Evolutionary conservation across 345 rosid genomes (phyloP), one percentile per base, ranked within the genome.

Genomic region (Mercurialis annua): DNA sequence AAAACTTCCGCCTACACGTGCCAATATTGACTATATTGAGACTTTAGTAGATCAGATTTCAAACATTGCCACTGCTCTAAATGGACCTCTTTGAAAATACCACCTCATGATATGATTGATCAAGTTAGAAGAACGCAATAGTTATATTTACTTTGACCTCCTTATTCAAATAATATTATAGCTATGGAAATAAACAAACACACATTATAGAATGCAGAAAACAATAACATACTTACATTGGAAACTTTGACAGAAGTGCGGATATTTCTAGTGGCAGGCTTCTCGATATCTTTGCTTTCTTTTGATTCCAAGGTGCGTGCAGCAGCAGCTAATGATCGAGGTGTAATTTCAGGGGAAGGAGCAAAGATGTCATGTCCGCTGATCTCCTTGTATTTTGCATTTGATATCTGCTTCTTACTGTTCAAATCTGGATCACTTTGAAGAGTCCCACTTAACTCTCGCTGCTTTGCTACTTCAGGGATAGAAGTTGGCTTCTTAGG

Each of bases 231-330:
- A 77, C 85, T 87, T 77, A 87, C 92, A 74, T 87, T 83, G 60
- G 92, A 87, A 69, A 87, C 90, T 77, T 85, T 85, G 46, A 87
- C 90, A 43, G 88, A 87, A 9, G 90, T 87, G 60, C 88, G 85
- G n/a, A 87, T 47, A 73, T 81, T 83, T 66, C 90, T 71, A 1
- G 87, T 87, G 14, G 80, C 88, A 64, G 90, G 93, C 77, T 87
- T 86, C 29, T 82, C 88, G 80, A 81, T 82, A 65, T 84, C 87
- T 80, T 79, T 84, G 68, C 73, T 77, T 42, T 83, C 86, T 77
- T 78, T 85, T 33, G 88, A 76, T 78, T 83, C 92, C 64, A 67
- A 61, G 14, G 78, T 72, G 24, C 80, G 85, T 23, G 71, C 71
- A 68, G 86, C 71, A 68, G 86, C 82, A 49, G 65, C 71, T 44